A percentile compares a stretch with the other conserved stretches of the same genome.
Evolutionary conservation across 345 rosid genomes (phyloP).

Genomic region (Populus ilicifolia): DNA sequence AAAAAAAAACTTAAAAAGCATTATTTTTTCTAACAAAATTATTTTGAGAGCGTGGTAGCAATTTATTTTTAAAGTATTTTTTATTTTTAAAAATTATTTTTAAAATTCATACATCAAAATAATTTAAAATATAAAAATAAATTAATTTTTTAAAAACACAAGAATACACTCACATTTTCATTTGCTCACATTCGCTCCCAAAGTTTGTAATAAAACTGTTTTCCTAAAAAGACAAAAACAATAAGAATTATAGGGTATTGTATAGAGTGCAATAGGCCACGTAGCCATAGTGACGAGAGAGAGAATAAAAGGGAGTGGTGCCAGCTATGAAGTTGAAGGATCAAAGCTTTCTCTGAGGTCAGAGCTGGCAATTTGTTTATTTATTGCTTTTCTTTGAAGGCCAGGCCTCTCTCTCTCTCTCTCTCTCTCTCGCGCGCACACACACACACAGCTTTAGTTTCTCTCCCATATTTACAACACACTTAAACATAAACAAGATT

Average conservation of each 20-base stretch:
- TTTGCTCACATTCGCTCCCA: too few species aligned
- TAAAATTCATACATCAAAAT: too few species aligned
- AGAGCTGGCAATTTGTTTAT: slow-evolving; percentile 57
- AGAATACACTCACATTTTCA: too few species aligned
- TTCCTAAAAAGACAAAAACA: not conserved
- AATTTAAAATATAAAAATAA: too few species aligned
- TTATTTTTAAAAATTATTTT: too few species aligned
- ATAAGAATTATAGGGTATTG: not conserved
- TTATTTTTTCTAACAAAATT: too few species aligned
- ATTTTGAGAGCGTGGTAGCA: too few species aligned
- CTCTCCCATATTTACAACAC: not conserved
- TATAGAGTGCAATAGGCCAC: slow-evolving; percentile 24
- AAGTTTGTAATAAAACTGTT: too few species aligned
- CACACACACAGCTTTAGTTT: not conserved
- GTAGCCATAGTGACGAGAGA: slow-evolving; percentile 20
- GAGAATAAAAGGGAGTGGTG: slow-evolving; percentile 56
- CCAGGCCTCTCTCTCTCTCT: slow-evolving; percentile 5
- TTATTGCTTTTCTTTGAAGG: not conserved
- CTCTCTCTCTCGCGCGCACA: too few species aligned
- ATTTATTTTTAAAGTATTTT: too few species aligned
- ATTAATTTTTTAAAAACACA: too few species aligned
- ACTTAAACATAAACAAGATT: not conserved
- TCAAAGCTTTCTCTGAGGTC: slow-evolving; percentile 69
- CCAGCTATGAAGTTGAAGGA: slow-evolving; percentile 82
- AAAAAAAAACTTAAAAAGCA: too few species aligned